A percentile compares a stretch with the other conserved stretches of the same genome.
phyloP scores from a whole-genome alignment of 176 grass and related monocot genomes.

The Otatea glauca region DNA sequence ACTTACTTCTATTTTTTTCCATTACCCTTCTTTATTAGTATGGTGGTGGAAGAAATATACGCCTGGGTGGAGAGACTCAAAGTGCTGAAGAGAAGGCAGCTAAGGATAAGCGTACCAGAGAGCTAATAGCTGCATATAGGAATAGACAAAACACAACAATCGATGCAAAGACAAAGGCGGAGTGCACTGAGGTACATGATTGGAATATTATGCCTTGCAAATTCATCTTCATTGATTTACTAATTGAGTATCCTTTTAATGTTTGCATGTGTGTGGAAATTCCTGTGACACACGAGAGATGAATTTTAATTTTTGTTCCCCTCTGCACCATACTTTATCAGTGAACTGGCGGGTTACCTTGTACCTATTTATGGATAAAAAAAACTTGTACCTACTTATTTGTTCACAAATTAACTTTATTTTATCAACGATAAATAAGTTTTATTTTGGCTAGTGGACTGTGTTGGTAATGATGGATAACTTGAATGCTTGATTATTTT shows the following conservation, averaged over 20 bases:
- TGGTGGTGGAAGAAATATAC: slow-evolving; percentile 73
- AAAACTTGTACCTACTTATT: neutral
- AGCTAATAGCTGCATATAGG: slow-evolving; percentile 65
- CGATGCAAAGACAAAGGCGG: slow-evolving; percentile 65
- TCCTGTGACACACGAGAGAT: neutral
- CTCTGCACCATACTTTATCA: neutral
- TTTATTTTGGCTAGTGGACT: slow-evolving; percentile 15
- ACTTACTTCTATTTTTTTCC: neutral
- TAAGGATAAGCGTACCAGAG: slow-evolving; percentile 62
- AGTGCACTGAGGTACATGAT: slow-evolving; percentile 59
- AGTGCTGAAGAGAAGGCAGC: slow-evolving; percentile 62
- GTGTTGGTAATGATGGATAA: neutral
- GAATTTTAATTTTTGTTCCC: neutral
- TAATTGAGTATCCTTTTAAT: slow-evolving; percentile 4
- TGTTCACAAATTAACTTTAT: neutral
- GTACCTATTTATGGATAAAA: slow-evolving; percentile 20
- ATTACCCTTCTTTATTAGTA: slow-evolving; percentile 57
- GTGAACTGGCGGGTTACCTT: neutral
- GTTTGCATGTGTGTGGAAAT: neutral
- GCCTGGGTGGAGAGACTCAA: slow-evolving; percentile 54
- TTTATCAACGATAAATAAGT: neutral
- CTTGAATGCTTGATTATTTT: neutral
- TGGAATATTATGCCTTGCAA: slow-evolving; percentile 14
- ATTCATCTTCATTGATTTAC: neutral
- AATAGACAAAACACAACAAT: slow-evolving; percentile 49